A percentile compares a stretch with the other conserved stretches of the same genome.
Evolutionary conservation across 2,329 filamentous ascomycete species (phyloP).

Genomic region (Phyllosticta citribraziliensis): DNA sequence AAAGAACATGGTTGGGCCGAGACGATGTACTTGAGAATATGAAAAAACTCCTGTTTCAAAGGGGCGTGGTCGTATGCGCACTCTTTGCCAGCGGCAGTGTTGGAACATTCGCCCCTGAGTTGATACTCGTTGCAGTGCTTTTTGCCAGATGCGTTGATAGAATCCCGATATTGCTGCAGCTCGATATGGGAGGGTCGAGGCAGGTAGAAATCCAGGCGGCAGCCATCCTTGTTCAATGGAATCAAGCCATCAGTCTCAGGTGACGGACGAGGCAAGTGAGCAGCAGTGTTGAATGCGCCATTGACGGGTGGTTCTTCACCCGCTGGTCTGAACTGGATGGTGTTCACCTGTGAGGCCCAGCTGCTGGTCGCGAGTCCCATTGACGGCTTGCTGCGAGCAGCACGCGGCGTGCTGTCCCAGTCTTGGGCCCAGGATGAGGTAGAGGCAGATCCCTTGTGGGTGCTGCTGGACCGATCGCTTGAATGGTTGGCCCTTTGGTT

Average conservation of each 20-base stretch:
- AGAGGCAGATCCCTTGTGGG: neutral
- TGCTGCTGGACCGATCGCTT: neutral
- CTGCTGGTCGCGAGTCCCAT: neutral
- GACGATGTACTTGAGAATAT: conserved; percentile 37
- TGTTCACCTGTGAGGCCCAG: neutral
- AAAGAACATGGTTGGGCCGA: conserved; percentile 34
- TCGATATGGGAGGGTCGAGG: conserved; percentile 21
- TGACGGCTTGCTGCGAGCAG: neutral
- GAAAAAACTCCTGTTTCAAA: conserved; percentile 29
- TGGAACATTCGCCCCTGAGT: conserved; percentile 30
- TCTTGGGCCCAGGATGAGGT: neutral
- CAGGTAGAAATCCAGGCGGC: conserved; percentile 39
- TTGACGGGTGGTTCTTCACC: neutral
- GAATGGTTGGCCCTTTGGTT: neutral
- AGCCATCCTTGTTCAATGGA: conserved; percentile 36
- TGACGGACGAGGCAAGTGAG: conserved; percentile 4
- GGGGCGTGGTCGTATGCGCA: conserved; percentile 40
- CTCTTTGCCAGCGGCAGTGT: neutral
- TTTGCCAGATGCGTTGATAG: conserved; percentile 15
- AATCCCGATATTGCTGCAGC: conserved; percentile 2
- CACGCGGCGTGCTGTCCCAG: neutral
- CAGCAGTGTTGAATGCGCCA: conserved; percentile 1
- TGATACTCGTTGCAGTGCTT: conserved; percentile 44
- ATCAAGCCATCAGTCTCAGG: conserved; percentile 22
- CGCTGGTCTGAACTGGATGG: neutral